Evolutionary conservation across 129 eudicot species (phyloP), one percentile per base, ranked within the genome.

Genomic region (Gnaphalium uliginosum): DNA sequence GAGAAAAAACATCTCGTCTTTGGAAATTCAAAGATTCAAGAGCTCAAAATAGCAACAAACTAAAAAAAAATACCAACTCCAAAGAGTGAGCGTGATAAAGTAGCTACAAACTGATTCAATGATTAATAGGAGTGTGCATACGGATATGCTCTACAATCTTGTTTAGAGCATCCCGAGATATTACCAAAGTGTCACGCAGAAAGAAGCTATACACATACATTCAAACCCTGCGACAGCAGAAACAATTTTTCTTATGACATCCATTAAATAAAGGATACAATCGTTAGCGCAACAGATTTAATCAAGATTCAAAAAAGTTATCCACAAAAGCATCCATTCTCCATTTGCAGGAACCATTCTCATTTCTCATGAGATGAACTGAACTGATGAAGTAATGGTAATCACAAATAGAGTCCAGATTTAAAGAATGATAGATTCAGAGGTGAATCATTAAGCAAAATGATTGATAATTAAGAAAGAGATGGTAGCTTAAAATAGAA

Each of bases 181-280:
- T 90, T 8, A 90, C 86, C 84, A 90, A 80, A 5, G 93, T 90
- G 78, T 91, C 97, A 64, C 88, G 92, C 74, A 86, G n/a, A n/a
- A n/a, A n/a, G n/a, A 81, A 83, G 87, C 82, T 39, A 92, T 92
- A 87, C 91, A 67, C 89, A 92, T 33, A 92, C 97, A 74, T 92
- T 89, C 77, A 92, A 80, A 50, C 97, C 97, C 96, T 92, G 89
- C 71, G 80, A 79, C 57, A 30, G 63, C 35, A 9, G 17, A 66
- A 61, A 61, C 22, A 19, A 46, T 14, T 68, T 18, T 66, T 60
- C 48, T 33, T 35, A 63, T 2, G 3, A 59, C 22, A 61, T 22
- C 29, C 37, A 23, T 30, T 61, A 11, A 57, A 57, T 22, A 26
- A 77, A 53, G 23, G 23, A 18, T 69, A 37, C 39, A 54, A 41